Evolutionary conservation across 106 monocot genomes (phyloP), one percentile per base, ranked within the genome.

Genomic region (Apostasia shenzhenica): DNA sequence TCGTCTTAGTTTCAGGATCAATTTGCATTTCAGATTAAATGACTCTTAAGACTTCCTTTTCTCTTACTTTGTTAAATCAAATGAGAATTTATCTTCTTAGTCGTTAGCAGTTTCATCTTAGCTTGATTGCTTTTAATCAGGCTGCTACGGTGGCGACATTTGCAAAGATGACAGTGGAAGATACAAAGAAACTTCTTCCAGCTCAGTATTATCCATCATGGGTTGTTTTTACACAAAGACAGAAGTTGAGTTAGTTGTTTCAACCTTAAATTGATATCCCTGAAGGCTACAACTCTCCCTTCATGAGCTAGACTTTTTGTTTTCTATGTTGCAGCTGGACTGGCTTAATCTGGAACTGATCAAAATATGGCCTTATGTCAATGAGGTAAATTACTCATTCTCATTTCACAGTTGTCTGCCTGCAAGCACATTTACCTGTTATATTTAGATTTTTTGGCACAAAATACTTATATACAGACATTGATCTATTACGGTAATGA

Each of bases 351-450:
- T 45, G 61, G 65, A 92, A 14, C 69, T 97, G 46, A 86, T 68
- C 54, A 89, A 97, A 79, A 86, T 97, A n/a, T 97, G 95, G 95
- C 95, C 95, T 77, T 97, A 77, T 81, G 84, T 97, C 51, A 73
- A 97, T 79, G 76, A 92, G 92, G 95, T 97, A 59, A n/a, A 39
- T 37, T 6, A 67, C 41, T 73, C 10, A 65, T 67, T 39, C 41
- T 42, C 12, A 66, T 13, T 67, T 66, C 6, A 38, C 43, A 54
- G 3, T 61, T 48, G 45, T 62, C 2, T 70, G 38, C 69, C 40
- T 60, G 48, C 37, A 71, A 61, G 57, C 38, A 26, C 26, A 26
- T 26, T 26, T 26, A 26, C 26, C 26, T 26, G 26, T 26, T 26
- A 26, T 26, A 26, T 26, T 26, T 26, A 26, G 26, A 26, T 26